Base-by-base conservation (phyloP, 495 filamentous ascomycete species). In the Xylaria scruposa region DNA sequence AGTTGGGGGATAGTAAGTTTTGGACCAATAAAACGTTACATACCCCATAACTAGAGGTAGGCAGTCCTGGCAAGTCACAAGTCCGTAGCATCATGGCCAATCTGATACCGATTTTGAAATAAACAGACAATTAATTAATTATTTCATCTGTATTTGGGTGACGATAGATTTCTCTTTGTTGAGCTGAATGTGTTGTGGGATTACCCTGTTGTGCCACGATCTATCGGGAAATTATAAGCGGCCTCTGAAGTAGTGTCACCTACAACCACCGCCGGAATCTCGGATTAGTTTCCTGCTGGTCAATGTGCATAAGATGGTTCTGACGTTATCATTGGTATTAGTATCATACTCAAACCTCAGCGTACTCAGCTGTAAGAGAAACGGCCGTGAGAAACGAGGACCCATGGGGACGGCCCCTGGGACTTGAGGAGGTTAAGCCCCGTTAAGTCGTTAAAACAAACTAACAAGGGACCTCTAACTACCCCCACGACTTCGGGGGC, bases 261-360 rank as follows among this genome's bases (percentile, higher is more conserved):
- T 29, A 31, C 10, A 56, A 56, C 26, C 53, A 31, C 19, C 17
- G 33, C 58, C 58, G 58, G 58, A 21, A 38, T 21, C 31, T 33
- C 58, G 58, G 58, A 38, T 60, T 21, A 33, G 33, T 60, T 60
- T 21, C 33, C 58, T 60, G 33, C 58, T 38, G 58, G 33, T 4
- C 24, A 60, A 7, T 60, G 26, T 33, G 58, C 21, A 19, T 21
- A 33, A 33, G 33, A 21, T n/a, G 38, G 33, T 21, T 60, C 58
- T 60, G 31, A 60, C 58, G 33, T 29, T 60, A 60, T 17, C 58
- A 60, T 21, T 59, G 29, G 31, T 12, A 3, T 59, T 19, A 12
- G 31, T 12, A 3, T 59, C 17, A 12, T 17, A 19, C 26, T 15
- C 8, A 4, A 54, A 3, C 24, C 8, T 54, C 12, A 15, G 2